Evolutionary conservation across 2,329 filamentous ascomycete genomes (phyloP).

Genomic region (Epichloe sylvatica): DNA sequence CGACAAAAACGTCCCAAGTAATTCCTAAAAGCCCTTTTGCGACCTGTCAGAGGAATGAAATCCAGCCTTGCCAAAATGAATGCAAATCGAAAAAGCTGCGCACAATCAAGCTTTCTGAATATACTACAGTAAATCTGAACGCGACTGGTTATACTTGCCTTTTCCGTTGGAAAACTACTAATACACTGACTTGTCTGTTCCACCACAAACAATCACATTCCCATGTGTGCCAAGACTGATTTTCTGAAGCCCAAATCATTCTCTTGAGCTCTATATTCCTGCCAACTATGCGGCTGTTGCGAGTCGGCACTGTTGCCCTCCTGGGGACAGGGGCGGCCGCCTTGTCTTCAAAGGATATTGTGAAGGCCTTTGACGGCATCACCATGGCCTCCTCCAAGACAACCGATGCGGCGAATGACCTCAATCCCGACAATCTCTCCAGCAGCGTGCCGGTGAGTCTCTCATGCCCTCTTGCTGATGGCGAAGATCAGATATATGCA

Average conservation of each 20-base stretch:
- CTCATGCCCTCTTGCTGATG: not conserved
- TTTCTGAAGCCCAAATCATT: no score
- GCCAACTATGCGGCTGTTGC: conserved; percentile 6
- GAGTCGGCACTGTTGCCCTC: conserved; percentile 9
- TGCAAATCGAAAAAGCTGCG: not conserved
- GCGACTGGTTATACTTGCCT: no score
- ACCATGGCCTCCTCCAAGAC: conserved; percentile 7
- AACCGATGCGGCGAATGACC: conserved; percentile 1
- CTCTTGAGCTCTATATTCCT: no score
- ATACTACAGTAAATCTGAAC: not conserved
- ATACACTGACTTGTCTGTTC: no score
- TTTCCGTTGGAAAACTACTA: no score
- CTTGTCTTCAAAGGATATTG: conserved; percentile 3
- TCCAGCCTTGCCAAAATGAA: not conserved
- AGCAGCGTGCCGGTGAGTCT: not conserved
- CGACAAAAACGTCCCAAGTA: not conserved
- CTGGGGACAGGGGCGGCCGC: conserved; percentile 6
- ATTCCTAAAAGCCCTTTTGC: not conserved
- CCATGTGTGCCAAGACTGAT: no score
- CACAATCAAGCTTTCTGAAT: not conserved
- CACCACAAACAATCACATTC: no score
- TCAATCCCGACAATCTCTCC: not conserved
- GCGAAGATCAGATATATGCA: not conserved
- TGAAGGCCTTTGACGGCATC: conserved; percentile 6
- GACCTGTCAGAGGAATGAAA: not conserved